Evolutionary conservation across 257 asterid genomes (phyloP), one percentile per base, ranked within the genome.

Genomic region (Primulina eburnea): DNA sequence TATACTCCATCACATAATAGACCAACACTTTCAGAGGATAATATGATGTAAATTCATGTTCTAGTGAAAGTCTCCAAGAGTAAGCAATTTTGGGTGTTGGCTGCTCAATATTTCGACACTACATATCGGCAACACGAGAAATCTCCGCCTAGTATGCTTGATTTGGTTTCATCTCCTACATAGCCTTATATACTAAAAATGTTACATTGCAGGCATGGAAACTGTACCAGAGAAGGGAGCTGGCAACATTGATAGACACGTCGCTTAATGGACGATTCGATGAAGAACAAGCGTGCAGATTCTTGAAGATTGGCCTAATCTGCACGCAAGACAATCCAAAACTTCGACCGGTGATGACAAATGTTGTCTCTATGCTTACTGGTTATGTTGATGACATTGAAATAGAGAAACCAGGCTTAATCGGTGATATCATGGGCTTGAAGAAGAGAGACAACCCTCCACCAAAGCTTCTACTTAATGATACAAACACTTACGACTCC

Each of bases 341-440:
- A 82, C 92, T 91, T 70, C 91, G 99, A 16, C 97, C 99, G 53
- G 72, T 95, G 32, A 94, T 91, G 99, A 87, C 97, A 4, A 69
- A 81, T 12, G 90, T 82, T 26, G 95, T 91, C 63, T 84, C 35
- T 70, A 86, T 94, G 97, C 92, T 94, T 8, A 79, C 79, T 0
- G 97, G 97, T 11, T 76, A 60, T 16, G 64, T 91, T 14, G 88
- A 82, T 33, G 95, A 81, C 33, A 60, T 73, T 21, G 60, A 75
- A 59, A 85, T 94, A 37, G 85, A 92, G 40, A 89, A 86, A 68
- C 99, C 99, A 0, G 99, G 97, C n/a, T 72, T 94, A 65, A 85
- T 91, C 74, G 77, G 95, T 0, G 99, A 94, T 53, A 78, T 91
- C 86, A 82, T 87, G 96, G 99, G 89, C 82, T 76, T 94, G 77